A percentile compares a stretch with the other conserved stretches of the same genome.
These are phyloP conservation scores for Colletotrichum tofieldiae DNA, from an alignment of 2,329 filamentous ascomycete genomes.

Conservation along the genomic window DNA sequence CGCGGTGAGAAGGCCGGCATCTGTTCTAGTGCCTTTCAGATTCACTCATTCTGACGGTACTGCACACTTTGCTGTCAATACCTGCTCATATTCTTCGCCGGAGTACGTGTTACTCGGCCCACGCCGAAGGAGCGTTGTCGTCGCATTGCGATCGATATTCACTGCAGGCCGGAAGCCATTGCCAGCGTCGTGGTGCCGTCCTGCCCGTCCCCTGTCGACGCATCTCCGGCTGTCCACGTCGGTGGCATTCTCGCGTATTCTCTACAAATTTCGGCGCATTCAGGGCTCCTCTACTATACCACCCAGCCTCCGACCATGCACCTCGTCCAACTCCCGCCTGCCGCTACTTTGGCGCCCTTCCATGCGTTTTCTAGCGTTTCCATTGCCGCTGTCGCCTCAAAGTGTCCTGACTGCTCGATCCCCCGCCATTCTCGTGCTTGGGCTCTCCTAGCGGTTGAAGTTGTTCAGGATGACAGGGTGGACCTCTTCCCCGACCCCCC, in stretches of 20 bases:
- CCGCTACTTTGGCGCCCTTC: conserved; percentile 20
- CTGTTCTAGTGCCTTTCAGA: no score
- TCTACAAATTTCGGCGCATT: background rate
- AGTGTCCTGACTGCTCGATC: background rate
- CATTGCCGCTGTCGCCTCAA: conserved; percentile 19
- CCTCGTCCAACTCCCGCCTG: background rate
- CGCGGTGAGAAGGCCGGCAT: conserved; percentile 1
- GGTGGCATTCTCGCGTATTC: background rate
- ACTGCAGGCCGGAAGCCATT: background rate
- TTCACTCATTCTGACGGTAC: no score
- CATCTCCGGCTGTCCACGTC: conserved; percentile 23
- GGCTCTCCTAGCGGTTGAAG: background rate
- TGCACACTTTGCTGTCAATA: no score
- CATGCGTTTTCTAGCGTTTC: conserved; percentile 39
- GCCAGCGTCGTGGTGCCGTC: background rate
- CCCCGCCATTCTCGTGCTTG: background rate
- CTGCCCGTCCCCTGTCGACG: background rate
- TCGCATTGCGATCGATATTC: background rate
- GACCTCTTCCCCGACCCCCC: conserved; percentile 15
- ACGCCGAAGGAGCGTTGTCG: background rate
- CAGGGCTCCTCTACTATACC: background rate
- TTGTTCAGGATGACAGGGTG: background rate
- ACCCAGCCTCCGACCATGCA: background rate
- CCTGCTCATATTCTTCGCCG: background rate
- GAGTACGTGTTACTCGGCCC: background rate